Percentiles rank a stretch among this genome's conserved stretches.
phyloP scores from a whole-genome alignment of 352 stramenopile genomes.

The Phytopythium delawarense region DNA sequence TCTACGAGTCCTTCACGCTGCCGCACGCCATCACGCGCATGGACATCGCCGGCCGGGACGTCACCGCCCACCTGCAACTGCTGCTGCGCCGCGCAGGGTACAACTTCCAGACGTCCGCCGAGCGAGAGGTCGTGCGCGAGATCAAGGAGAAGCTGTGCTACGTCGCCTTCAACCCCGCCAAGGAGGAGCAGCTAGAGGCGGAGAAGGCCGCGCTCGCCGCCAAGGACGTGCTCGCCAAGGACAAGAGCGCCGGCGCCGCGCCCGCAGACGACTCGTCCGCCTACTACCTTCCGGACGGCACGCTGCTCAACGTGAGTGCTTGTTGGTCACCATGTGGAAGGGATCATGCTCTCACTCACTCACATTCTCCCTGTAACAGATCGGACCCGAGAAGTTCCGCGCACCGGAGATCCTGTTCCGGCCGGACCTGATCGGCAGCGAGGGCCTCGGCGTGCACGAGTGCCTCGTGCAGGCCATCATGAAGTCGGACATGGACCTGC shows the following conservation, averaged over 20 bases:
- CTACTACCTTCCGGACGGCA: conserved; percentile 81
- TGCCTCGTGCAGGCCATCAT: conserved; percentile 93
- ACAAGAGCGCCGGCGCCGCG: conserved; percentile 23
- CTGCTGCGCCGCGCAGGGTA: conserved; percentile 74
- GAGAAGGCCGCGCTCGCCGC: conserved; percentile 51
- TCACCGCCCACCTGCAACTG: conserved; percentile 78
- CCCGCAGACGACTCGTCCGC: conserved; percentile 53
- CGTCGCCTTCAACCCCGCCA: conserved; percentile 79
- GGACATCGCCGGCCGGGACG: conserved; percentile 80
- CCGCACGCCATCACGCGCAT: conserved; percentile 78
- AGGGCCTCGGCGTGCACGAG: conserved; percentile 78
- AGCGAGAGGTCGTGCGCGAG: conserved; percentile 84
- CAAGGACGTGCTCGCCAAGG: conserved; percentile 54
- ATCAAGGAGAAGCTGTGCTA: conserved; percentile 89
- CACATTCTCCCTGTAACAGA: conserved; percentile 22
- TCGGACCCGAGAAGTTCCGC: conserved; percentile 78
- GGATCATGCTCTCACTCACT: not conserved
- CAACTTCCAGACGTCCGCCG: conserved; percentile 86
- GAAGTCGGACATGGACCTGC: conserved; percentile 97
- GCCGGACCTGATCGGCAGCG: conserved; percentile 79
- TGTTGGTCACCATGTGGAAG: not conserved
- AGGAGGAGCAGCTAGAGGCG: conserved; percentile 77
- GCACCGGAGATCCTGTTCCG: conserved; percentile 82
- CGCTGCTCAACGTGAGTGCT: conserved; percentile 65
- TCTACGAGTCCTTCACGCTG: conserved; percentile 82